Conservation (phyloP, 345 rosid species). For the Hibiscus syriacus region DNA sequence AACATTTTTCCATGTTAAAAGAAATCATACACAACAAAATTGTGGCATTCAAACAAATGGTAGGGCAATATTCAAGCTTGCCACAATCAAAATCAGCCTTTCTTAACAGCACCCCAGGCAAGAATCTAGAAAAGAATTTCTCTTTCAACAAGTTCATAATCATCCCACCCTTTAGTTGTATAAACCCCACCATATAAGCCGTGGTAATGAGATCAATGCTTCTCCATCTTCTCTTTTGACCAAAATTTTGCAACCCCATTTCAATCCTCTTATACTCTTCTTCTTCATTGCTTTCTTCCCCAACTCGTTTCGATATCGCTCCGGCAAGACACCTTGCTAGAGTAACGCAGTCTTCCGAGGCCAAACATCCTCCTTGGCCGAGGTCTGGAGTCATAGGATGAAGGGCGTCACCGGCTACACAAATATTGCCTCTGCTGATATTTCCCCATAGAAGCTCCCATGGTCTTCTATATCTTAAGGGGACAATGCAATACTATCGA, state of each 20-base stretch:
- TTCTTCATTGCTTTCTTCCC: background rate
- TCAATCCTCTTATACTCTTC: slow-evolving; percentile 29
- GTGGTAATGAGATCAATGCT: slow-evolving; percentile 31
- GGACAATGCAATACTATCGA: slow-evolving; percentile 15
- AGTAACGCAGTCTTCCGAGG: slow-evolving; percentile 37
- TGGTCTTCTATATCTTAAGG: slow-evolving; percentile 17
- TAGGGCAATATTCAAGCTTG: slow-evolving; percentile 5
- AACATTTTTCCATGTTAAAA: background rate
- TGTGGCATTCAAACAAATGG: background rate
- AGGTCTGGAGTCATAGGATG: slow-evolving; percentile 51
- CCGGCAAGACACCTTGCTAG: slow-evolving; percentile 38
- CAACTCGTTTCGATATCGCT: slow-evolving; percentile 8
- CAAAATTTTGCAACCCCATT: slow-evolving; percentile 25
- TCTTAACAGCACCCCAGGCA: slow-evolving; percentile 7
- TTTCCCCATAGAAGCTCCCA: slow-evolving; percentile 32
- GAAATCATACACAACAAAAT: too few species aligned
- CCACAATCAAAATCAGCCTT: slow-evolving; percentile 32
- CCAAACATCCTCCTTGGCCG: slow-evolving; percentile 38
- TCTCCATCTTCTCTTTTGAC: slow-evolving; percentile 44
- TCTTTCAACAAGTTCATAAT: slow-evolving; percentile 25
- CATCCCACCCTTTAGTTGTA: slow-evolving; percentile 21
- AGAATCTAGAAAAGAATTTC: background rate
- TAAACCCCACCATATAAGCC: slow-evolving; percentile 24
- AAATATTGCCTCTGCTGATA: slow-evolving; percentile 26
- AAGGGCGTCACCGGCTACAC: slow-evolving; percentile 48